phyloP scores from a whole-genome alignment of 495 filamentous ascomycete genomes.

The Cladorrhinum samala region DNA sequence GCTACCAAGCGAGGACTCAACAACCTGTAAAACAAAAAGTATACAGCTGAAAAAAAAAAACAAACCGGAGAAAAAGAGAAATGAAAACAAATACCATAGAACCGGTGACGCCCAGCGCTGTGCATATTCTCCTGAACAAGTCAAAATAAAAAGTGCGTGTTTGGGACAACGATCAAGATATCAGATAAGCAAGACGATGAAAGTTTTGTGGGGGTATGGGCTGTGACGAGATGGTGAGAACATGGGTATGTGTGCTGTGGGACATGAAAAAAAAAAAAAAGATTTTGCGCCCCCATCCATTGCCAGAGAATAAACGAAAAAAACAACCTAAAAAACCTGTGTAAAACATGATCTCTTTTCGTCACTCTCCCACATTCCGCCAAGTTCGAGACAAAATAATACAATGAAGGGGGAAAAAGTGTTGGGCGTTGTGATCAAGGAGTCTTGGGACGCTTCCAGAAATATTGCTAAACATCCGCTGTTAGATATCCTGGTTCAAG shows the following conservation, averaged over 20 bases:
- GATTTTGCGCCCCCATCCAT: no score
- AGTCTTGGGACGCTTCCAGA: conserved; percentile 72
- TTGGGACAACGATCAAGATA: not conserved
- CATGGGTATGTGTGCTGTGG: no score
- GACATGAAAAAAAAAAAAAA: no score
- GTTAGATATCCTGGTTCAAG: conserved; percentile 19
- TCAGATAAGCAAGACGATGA: not conserved
- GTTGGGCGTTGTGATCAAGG: no score
- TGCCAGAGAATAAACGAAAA: no score
- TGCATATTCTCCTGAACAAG: conserved; percentile 20
- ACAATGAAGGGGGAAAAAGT: not conserved
- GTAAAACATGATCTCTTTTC: no score
- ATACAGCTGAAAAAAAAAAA: not conserved
- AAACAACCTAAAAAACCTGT: no score
- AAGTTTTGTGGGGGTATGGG: not conserved
- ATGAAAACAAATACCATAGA: conserved; percentile 8
- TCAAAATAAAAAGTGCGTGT: conserved; percentile 7
- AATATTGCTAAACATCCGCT: conserved; percentile 68
- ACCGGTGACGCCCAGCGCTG: conserved; percentile 26
- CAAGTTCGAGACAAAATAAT: no score
- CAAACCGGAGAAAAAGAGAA: not conserved
- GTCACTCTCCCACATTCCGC: no score
- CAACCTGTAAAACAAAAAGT: not conserved
- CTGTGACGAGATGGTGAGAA: no score
- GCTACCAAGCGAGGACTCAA: no score